Evolutionary conservation across 192 early-diverging fungal genomes (phyloP), one percentile per base, ranked within the genome.

Genomic region (Coemansia pectinata): DNA sequence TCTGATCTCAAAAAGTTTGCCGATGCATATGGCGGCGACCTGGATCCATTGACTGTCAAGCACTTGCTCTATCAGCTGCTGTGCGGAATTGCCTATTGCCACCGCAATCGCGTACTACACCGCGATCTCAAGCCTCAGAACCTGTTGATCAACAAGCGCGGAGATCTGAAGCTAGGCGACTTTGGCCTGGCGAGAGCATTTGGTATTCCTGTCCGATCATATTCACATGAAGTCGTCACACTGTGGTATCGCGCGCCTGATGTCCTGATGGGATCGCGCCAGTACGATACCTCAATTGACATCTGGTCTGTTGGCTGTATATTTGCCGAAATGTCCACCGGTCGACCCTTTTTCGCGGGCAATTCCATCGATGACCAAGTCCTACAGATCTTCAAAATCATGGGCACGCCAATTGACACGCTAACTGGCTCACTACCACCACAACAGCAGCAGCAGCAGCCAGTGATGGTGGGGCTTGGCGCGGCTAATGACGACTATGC

Each of bases 1-100:
- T 95, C 94, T 45, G 98, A 99, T 80, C 84, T 99, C 77, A 99
- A 99, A 71, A 99, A 99, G 89, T 99, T 94, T 77, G 85, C 98
- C 76, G 97, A 99, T 79, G 88, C 87, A 3, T 91, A 90, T 67
- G 88, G 90, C 39, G 92, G 92, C 38, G 91, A 95, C 60, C 87
- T 94, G 65, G 92, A 95, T 57, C 76, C 85, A 15, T 52, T 84
- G 62, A 91, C 93, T 19, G 90, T 96, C 72, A 97, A 98, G 93
- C 89, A 96, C 84, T 82, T 98, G 68, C 95, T 98, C 93, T 99
- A 95, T 74, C 98, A 99, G 83, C 86, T 99, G 66, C 72, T 99
- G 66, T 91, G 89, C 67, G 98, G 97, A 23, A 92, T 99, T 38
- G 94, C 92, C n/a, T 99, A 92, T 80, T 98, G 96, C 78, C 98